These are phyloP conservation scores for Tulasnella sp. DNA, from an alignment of 768 basidiomycete species.

Conservation along the genomic window DNA sequence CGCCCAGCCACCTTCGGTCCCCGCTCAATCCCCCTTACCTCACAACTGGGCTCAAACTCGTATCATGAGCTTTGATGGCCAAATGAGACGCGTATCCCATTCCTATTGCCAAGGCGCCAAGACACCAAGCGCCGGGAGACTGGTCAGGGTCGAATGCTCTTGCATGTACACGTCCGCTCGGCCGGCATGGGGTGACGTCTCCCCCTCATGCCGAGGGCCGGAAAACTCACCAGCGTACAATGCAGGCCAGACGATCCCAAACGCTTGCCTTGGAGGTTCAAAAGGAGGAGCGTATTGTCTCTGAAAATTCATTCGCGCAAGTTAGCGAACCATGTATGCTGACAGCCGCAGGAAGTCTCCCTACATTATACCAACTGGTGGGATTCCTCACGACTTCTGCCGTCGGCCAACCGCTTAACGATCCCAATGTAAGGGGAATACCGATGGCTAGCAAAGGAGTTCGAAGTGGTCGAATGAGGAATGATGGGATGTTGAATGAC, in stretches of 20 bases:
- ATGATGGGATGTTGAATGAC: conserved; percentile 50
- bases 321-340: not conserved
- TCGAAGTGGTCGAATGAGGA: conserved; percentile 59
- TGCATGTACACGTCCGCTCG: not conserved
- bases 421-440: conserved; percentile 60
- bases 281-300: conserved; percentile 56
- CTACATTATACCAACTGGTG: conserved; percentile 63
- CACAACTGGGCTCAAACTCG: conserved; percentile 46
- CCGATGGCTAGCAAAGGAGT: conserved; percentile 62
- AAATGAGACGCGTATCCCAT: conserved; percentile 74
- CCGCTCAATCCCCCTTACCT: conserved; percentile 45
- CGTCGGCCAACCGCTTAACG: conserved; percentile 55
- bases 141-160: conserved; percentile 25
- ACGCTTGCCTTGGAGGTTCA: conserved; percentile 56
- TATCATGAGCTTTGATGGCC: conserved; percentile 58
- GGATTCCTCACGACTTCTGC: conserved; percentile 48
- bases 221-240: conserved; percentile 48
- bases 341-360: conserved; percentile 31
- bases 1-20: conserved; percentile 19
- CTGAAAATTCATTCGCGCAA: conserved; percentile 42
- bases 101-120: conserved; percentile 41
- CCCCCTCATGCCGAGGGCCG: not conserved
- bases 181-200: not conserved
- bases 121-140: not conserved
- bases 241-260: conserved; percentile 62